Base-by-base conservation (phyloP, 306 rosid species). In the Cucumis melo region DNA sequence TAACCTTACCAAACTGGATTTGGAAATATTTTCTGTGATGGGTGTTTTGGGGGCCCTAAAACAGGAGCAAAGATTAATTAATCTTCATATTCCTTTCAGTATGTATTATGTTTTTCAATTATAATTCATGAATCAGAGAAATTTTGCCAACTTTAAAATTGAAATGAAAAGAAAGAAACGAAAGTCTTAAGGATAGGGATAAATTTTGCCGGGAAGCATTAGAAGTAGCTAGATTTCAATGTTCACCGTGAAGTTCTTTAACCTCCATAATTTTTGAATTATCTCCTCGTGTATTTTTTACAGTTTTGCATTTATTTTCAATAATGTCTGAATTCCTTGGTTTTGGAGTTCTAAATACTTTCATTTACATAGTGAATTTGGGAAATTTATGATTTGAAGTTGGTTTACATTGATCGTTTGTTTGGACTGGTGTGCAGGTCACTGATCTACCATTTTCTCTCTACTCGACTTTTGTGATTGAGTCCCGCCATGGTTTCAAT, bases 401-500 rank as follows among this genome's bases (percentile, higher is more conserved):
- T 44, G 41, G 76, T 74, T 73, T 39, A 74, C 23, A 38, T 24
- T 75, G 54, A 75, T 81, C 58, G 36, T 56, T 63, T 81, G 42
- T 79, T 82, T 78, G 84, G 74, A 77, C 29, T 81, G 74, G 55
- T 78, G 64, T 88, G 91, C 96, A 94, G 99, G 82, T 87, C 79
- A 94, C 97, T 10, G 99, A 88, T 84, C 84, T 94, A 78, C 99
- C 99, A 2, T 94, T 94, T 76, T 89, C 97, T 80, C 87, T 94
- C 73, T 94, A 89, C 90, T 92, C 97, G 42, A 94, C 99, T 80
- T 94, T 94, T 85, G 96, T 94, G 88, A 92, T 94, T 17, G 99
- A 94, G 87, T 84, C 91, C 56, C 93, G 96, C 48, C 99, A 94
- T 76, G 99, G 97, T 79, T 94, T 94, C 80, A 94, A 94, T 60